phyloP scores from a whole-genome alignment of 345 rosid species.

The Lepidium didymum region DNA sequence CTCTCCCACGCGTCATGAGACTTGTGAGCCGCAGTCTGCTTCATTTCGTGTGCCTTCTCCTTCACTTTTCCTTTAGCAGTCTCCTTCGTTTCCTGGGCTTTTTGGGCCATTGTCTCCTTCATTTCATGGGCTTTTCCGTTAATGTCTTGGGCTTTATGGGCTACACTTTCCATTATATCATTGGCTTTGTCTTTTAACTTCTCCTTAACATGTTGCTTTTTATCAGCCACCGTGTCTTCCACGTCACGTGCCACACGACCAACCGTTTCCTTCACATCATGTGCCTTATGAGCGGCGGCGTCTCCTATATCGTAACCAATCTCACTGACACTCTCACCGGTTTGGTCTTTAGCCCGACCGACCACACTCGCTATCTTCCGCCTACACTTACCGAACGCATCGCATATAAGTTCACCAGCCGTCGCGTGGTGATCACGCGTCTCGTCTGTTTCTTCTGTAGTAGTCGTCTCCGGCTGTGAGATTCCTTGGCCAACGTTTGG shows the following conservation, averaged over 20 bases:
- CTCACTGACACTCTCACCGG: conserved; percentile 13
- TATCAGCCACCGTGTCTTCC: background rate
- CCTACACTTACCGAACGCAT: conserved; percentile 53
- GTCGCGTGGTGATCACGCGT: conserved; percentile 11
- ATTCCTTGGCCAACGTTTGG: conserved; percentile 32
- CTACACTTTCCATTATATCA: background rate
- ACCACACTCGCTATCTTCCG: conserved; percentile 36
- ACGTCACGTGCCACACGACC: conserved; percentile 5
- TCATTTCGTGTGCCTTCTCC: conserved; percentile 22
- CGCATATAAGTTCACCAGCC: conserved; percentile 50
- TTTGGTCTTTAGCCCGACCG: conserved; percentile 36
- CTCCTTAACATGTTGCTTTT: conserved; percentile 1
- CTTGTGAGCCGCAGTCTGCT: conserved; percentile 9
- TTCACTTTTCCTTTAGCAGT: conserved; percentile 10
- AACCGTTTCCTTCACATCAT: conserved; percentile 17
- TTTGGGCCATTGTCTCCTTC: conserved; percentile 13
- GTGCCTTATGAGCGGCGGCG: background rate
- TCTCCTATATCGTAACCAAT: conserved; percentile 13
- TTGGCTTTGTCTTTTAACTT: background rate
- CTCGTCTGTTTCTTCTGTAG: background rate
- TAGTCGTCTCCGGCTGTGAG: background rate
- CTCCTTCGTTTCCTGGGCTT: conserved; percentile 25
- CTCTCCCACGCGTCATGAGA: conserved; percentile 14
- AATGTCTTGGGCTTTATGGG: conserved; percentile 3
- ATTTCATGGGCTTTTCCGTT: conserved; percentile 13